These are phyloP conservation scores for Diaporthe helianthi DNA, from an alignment of 2,329 filamentous ascomycete genomes.

Conservation along the genomic window DNA sequence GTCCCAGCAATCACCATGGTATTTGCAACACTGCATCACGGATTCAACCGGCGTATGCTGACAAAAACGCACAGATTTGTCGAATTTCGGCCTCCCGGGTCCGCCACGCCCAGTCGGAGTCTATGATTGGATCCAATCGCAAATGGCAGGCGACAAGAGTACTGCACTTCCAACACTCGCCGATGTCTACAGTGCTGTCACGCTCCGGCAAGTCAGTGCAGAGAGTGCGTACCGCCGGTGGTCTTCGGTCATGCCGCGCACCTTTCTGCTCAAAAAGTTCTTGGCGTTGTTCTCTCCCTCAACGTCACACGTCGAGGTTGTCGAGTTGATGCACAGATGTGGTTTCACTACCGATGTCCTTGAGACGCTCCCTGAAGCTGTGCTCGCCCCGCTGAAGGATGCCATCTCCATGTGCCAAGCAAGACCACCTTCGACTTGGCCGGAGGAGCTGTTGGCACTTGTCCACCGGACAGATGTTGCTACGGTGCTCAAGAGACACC, in stretches of 20 bases:
- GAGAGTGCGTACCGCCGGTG: constrained; percentile 49
- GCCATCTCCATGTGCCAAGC: constrained; percentile 84
- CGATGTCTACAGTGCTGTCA: constrained; percentile 53
- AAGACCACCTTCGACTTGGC: constrained; percentile 81
- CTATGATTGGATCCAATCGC: constrained; percentile 61
- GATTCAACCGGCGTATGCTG: not conserved
- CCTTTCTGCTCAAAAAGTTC: constrained; percentile 72
- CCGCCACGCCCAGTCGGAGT: constrained; percentile 47
- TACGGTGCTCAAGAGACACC: constrained; percentile 63
- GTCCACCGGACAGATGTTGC: constrained; percentile 84
- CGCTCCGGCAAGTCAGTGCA: constrained; percentile 46
- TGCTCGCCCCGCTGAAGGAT: constrained; percentile 83
- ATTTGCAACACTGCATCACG: constrained; percentile 33
- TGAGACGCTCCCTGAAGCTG: constrained; percentile 83
- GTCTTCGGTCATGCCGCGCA: constrained; percentile 67
- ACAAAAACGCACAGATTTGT: constrained; percentile 40
- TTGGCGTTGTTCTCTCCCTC: constrained; percentile 63
- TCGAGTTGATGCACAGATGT: constrained; percentile 76
- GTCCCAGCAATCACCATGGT: constrained; percentile 50
- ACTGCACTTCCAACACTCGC: constrained; percentile 51
- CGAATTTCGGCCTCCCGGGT: constrained; percentile 37
- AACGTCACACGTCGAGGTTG: constrained; percentile 65
- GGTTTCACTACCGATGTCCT: constrained; percentile 72
- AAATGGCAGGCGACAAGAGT: constrained; percentile 49
- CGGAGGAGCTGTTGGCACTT: constrained; percentile 72